Evolutionary conservation across 768 basidiomycete genomes (phyloP), one percentile per base, ranked within the genome.

Genomic region (Leucocoprinus leucothites): DNA sequence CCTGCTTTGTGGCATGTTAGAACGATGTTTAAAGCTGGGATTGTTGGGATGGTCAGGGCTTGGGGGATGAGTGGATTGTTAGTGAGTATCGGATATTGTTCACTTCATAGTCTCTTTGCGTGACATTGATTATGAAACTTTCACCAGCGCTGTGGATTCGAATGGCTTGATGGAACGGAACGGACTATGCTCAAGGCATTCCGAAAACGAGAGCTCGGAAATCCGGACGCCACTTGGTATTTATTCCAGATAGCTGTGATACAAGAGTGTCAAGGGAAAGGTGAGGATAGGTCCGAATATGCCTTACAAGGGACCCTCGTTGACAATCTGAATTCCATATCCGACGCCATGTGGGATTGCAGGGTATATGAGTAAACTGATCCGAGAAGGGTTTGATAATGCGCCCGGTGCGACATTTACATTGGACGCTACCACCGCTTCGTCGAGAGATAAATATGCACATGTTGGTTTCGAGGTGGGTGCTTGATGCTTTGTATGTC

Each of bases 381-480:
- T 70, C 6, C 63, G 65, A 18, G 70, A 71, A 45, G 63, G 59
- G 11, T 66, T 63, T 50, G 58, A 58, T 0, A 43, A 66, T 59
- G 59, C 66, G 1, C 65, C 67, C 3, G 22, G 60, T 18, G 53
- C 46, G 9, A 62, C 58, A 8, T 68, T 63, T 51, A 65, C 58
- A 1, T 56, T 72, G 2, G 67, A 70, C 51, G 67, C 69, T 7
- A 67, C 67, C 11, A 65, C 67, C 0, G 16, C 62, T 8, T 64
- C 64, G 38, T 65, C 64, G 18, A 60, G 67, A 45, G 67, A 69
- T 54, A 65, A 61, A 50, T 72, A 70, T 60, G 46, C 57, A 4
- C 71, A 67, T 54, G 40, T 69, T 2, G 69, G 71, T 3, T 72
- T 65, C 50, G 65, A 66, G 62, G 68, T 68, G 51, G 44, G 62